Percentiles rank a stretch among this genome's conserved stretches.
Evolutionary conservation across 768 basidiomycete genomes (phyloP).

Genomic region (Pisolithus sp.): DNA sequence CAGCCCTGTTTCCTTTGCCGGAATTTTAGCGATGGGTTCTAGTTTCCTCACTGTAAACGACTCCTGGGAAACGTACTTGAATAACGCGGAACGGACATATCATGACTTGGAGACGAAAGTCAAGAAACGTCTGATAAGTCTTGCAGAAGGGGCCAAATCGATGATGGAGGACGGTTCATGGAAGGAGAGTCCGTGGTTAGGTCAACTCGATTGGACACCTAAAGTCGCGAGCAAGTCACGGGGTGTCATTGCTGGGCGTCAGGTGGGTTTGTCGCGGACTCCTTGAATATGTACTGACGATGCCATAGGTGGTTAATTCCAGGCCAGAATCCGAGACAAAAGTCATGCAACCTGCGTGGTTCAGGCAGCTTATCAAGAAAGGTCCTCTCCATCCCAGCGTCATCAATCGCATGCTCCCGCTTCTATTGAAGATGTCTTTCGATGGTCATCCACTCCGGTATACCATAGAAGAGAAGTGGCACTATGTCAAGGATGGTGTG

Average conservation of each 20-base stretch:
- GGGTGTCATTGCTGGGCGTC: conserved; percentile 39
- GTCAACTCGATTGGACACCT: conserved; percentile 92
- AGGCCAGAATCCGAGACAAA: neutral
- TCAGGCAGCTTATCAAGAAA: conserved; percentile 38
- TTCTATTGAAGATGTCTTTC: conserved; percentile 58
- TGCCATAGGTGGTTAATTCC: conserved; percentile 2
- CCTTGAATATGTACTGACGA: neutral
- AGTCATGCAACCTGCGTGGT: conserved; percentile 49
- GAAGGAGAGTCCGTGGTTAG: conserved; percentile 76
- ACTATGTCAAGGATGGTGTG: conserved; percentile 35
- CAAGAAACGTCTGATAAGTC: conserved; percentile 51
- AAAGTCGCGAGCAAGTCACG: conserved; percentile 70
- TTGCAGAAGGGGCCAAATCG: conserved; percentile 53
- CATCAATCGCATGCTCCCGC: conserved; percentile 51
- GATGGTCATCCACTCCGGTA: conserved; percentile 56
- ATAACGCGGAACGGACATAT: conserved; percentile 72
- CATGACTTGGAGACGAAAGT: conserved; percentile 60
- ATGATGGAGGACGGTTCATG: conserved; percentile 49
- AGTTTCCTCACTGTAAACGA: conserved; percentile 88
- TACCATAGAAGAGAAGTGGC: conserved; percentile 58
- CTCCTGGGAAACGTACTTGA: conserved; percentile 80
- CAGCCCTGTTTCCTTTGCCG: conserved; percentile 88
- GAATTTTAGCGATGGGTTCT: conserved; percentile 86
- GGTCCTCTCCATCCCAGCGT: conserved; percentile 34
- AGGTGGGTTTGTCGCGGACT: conserved; percentile 13